A percentile compares a stretch with the other conserved stretches of the same genome.
Conservation (phyloP, 2,329 filamentous ascomycete genomes). For the Exophiala xenobiotica region DNA sequence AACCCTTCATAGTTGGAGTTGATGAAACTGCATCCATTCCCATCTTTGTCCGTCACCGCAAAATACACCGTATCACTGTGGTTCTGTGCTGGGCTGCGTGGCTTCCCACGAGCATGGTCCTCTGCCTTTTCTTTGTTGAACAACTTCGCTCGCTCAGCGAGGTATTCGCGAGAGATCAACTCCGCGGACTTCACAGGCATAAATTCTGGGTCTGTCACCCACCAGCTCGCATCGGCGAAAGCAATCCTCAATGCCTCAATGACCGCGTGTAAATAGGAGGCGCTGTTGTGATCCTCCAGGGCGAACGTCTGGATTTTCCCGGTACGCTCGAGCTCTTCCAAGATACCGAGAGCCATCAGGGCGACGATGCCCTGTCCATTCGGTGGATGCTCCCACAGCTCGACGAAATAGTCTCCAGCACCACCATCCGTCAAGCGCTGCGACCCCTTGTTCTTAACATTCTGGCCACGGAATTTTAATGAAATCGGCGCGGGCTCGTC, state of each 20-base stretch:
- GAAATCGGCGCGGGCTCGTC: constrained; percentile 85
- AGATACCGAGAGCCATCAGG: constrained; percentile 87
- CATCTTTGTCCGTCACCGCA: constrained; percentile 72
- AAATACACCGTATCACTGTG: constrained; percentile 96
- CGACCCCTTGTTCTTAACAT: constrained; percentile 45
- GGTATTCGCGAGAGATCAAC: constrained; percentile 71
- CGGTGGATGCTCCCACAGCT: constrained; percentile 95
- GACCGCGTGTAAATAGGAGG: constrained; percentile 77
- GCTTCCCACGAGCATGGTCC: constrained; percentile 62
- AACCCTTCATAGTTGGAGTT: constrained; percentile 90
- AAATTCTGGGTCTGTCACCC: constrained; percentile 65
- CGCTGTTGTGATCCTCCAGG: constrained; percentile 73
- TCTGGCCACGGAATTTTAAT: constrained; percentile 71
- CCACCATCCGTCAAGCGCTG: constrained; percentile 39
- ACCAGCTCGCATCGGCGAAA: constrained; percentile 90
- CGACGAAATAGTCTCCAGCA: constrained; percentile 47
- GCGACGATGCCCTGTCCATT: constrained; percentile 96
- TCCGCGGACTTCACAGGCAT: constrained; percentile 63
- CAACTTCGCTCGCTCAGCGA: constrained; percentile 66
- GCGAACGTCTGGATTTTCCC: constrained; percentile 72
- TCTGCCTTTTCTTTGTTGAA: constrained; percentile 57
- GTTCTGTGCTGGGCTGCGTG: constrained; percentile 71
- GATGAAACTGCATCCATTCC: constrained; percentile 94
- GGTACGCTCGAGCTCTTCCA: constrained; percentile 77
- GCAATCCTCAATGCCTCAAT: constrained; percentile 86